Base-by-base conservation (phyloP, 805 yeast genomes). In the Suhomyces emberorum region DNA sequence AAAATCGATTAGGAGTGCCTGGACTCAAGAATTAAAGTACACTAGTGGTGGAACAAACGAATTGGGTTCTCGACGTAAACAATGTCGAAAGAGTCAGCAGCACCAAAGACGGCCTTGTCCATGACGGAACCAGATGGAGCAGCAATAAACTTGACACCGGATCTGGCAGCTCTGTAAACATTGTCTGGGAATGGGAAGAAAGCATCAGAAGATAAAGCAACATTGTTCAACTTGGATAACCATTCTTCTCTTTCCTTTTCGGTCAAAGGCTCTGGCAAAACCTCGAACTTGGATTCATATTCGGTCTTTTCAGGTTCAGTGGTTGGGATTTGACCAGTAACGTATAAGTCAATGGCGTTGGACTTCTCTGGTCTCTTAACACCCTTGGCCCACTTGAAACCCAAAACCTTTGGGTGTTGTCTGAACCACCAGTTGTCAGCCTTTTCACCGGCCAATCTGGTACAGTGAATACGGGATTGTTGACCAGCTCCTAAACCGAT, bases 151-250 rank as follows among this genome's bases (percentile, higher is more conserved):
- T 87, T 88, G 52, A 89, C 99, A 63, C 99, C 99, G 14, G 95
- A 83, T 74, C 86, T 81, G 35, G 81, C 96, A 47, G 98, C 98
- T 65, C 99, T 81, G 79, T 91, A 88, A 51, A 93, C 96, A 60
- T 93, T 93, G 67, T 93, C 99, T 49, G 98, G 93, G 93, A 93
- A 93, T 69, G 99, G 99, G 95, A 93, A 93, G 80, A 93, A 93
- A 19, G 99, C 99, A 62, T 93, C 99, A 3, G 97, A 88, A 12
- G 96, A 83, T 52, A 89, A 74, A 9, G 98, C 88, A 39, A 93
- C 99, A 52, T 86, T 81, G 41, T 71, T 77, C 63, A 88, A 76
- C 70, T 88, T 79, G 44, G 69, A 53, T 48, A 83, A 67, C 98
- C 98, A 93, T 54, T 85, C 95, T 47, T 71, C 69, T 68, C 91